Conservation (phyloP, 164 flowering plant genomes). For the Piper betle region DNA sequence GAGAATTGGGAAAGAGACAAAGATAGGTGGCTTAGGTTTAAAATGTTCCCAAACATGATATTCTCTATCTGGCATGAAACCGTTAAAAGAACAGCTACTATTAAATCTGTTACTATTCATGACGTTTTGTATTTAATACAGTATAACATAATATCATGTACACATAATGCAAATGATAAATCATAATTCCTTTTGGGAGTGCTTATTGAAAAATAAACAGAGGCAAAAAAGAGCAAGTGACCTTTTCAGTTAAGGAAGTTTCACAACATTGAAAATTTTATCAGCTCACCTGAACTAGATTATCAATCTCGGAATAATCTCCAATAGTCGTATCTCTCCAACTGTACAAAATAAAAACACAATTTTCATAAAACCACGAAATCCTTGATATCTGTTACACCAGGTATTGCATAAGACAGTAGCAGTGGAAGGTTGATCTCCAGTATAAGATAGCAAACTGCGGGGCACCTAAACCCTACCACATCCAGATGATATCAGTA, state of each 20-base stretch:
- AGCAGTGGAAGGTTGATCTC: neutral
- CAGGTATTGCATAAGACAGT: neutral
- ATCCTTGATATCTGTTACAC: no score
- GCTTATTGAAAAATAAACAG: no score
- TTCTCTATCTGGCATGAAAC: no score
- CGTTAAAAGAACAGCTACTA: no score
- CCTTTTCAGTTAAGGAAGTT: neutral
- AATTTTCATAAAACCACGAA: neutral
- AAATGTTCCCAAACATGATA: no score
- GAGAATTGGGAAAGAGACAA: no score
- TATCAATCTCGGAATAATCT: conserved; percentile 75
- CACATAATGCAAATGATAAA: no score
- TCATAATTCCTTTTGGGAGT: no score
- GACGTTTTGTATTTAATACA: no score
- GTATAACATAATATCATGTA: no score
- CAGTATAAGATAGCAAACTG: neutral
- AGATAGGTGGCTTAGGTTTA: no score
- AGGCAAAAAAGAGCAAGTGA: neutral
- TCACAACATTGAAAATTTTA: neutral
- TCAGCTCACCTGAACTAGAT: conserved; percentile 72
- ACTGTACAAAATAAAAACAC: conserved; percentile 32
- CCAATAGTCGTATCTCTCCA: conserved; percentile 93
- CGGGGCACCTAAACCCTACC: neutral
- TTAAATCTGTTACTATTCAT: no score
- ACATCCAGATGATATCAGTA: neutral